Evolutionary conservation across 352 stramenopile genomes (phyloP).

Genomic region (Pythium sp.): DNA sequence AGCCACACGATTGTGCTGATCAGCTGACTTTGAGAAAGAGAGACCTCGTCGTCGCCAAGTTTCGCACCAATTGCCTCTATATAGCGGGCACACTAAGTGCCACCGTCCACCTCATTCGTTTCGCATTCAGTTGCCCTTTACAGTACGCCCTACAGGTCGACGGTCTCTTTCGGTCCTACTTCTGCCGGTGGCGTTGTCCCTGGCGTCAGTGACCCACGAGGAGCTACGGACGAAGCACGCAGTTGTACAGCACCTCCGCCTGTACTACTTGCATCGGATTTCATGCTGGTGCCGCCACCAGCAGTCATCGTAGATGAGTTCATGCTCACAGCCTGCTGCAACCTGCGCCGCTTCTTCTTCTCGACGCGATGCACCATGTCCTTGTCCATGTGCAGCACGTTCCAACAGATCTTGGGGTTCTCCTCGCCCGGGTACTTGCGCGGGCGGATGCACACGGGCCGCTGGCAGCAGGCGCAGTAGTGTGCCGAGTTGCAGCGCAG

Average conservation of each 20-base stretch:
- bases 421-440: conserved; percentile 64
- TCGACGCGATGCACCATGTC: conserved; percentile 72
- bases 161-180: not conserved
- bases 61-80: not conserved
- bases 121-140: no score
- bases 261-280: not conserved
- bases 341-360: conserved; percentile 62
- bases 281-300: not conserved
- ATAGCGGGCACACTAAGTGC: no score
- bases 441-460: conserved; percentile 67
- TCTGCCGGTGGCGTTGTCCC: not conserved
- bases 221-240: not conserved
- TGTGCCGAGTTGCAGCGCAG: conserved; percentile 63
- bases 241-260: no score
- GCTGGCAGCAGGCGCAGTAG: conserved; percentile 70
- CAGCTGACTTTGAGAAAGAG: not conserved
- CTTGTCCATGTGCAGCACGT: conserved; percentile 75
- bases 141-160: not conserved
- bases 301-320: not conserved
- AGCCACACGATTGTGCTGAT: not conserved
- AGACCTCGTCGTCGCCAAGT: not conserved
- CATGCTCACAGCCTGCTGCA: conserved; percentile 28
- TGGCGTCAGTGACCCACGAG: not conserved
- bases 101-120: no score
- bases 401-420: conserved; percentile 78